phyloP scores from a whole-genome alignment of 1,284 basidiomycete genomes.

The Naganishia sp. region DNA sequence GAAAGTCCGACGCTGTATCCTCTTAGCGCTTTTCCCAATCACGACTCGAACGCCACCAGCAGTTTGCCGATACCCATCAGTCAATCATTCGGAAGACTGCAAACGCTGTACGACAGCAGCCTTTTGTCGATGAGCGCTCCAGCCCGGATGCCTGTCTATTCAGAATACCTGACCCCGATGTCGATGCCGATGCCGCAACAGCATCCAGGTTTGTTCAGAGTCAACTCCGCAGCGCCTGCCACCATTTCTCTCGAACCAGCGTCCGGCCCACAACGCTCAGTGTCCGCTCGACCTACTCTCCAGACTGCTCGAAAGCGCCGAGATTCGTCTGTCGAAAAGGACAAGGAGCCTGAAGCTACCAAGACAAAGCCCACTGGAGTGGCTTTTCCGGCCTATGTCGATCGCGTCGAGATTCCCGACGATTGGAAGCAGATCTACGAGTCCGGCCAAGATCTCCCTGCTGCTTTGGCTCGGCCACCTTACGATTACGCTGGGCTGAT shows the following conservation, averaged over 20 bases:
- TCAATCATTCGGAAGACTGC: too few species aligned
- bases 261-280: constrained; percentile 18
- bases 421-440: constrained; percentile 17
- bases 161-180: constrained; percentile 12
- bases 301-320: constrained; percentile 3
- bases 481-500: constrained; percentile 52
- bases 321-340: not conserved
- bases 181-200: constrained; percentile 7
- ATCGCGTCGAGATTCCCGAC: constrained; percentile 17
- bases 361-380: constrained; percentile 16
- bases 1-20: not conserved
- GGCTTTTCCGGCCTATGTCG: constrained; percentile 25
- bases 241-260: constrained; percentile 6
- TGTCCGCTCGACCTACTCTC: constrained; percentile 12
- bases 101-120: constrained; percentile 6
- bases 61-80: too few species aligned
- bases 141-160: constrained; percentile 9
- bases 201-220: constrained; percentile 16
- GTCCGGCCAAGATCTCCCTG: constrained; percentile 7
- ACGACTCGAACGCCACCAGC: not conserved
- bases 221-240: constrained; percentile 7
- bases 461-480: constrained; percentile 40
- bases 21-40: too few species aligned
- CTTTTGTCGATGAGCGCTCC: constrained; percentile 16
- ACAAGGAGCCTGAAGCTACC: not conserved